Percentiles rank a stretch among this genome's conserved stretches.
phyloP scores from a whole-genome alignment of 305 asterid species.

The Fraxinus paxiana region DNA sequence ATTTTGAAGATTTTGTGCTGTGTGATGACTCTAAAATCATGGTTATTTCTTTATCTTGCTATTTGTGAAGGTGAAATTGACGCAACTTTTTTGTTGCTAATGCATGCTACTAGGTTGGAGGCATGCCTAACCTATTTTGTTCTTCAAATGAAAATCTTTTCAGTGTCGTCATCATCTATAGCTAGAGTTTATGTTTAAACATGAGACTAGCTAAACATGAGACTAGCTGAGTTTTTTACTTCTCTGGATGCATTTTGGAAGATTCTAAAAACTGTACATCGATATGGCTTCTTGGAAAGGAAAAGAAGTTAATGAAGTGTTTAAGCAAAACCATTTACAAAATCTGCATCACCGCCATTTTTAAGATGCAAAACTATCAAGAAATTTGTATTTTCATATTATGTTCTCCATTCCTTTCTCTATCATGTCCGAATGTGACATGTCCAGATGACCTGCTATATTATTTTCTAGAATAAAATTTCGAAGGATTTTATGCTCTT shows the following conservation, averaged over 20 bases:
- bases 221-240: background rate
- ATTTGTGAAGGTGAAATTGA: constrained; percentile 14
- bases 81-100: constrained; percentile 21
- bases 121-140: constrained; percentile 16
- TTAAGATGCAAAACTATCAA: constrained; percentile 1
- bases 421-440: background rate
- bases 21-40: background rate
- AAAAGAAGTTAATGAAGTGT: background rate
- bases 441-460: background rate
- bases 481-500: background rate
- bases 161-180: background rate
- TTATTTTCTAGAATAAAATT: background rate
- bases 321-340: background rate
- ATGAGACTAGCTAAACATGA: background rate
- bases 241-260: background rate
- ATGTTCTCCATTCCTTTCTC: background rate
- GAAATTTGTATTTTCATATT: background rate
- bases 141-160: constrained; percentile 7
- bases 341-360: background rate
- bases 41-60: background rate
- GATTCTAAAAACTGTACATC: background rate
- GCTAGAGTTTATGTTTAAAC: background rate
- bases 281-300: background rate
- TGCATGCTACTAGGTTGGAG: background rate
- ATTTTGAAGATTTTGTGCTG: background rate